Percentiles rank a stretch among this genome's conserved stretches.
phyloP scores from a whole-genome alignment of 2,329 filamentous ascomycete genomes.

The Apiospora saccharicola region DNA sequence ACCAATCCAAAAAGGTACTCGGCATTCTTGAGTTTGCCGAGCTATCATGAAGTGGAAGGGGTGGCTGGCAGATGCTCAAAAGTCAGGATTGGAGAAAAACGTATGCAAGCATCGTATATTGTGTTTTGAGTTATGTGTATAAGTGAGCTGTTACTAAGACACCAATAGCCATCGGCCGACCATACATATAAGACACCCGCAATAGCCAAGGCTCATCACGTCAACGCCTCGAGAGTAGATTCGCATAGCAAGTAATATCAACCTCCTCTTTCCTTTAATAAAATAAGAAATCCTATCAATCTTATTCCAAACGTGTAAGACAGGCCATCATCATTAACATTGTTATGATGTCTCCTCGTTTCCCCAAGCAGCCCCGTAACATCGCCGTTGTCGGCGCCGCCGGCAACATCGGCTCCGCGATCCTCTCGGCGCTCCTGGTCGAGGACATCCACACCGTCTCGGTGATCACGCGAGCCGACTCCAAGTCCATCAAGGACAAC shows the following conservation, averaged over 20 bases:
- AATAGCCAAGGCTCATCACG: not conserved
- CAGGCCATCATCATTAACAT: too few species aligned
- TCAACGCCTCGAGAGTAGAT: not conserved
- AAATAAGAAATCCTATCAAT: not conserved
- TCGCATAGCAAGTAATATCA: not conserved
- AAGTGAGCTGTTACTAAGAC: not conserved
- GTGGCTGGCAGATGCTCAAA: not conserved
- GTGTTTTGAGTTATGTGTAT: not conserved
- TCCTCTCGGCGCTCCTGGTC: conserved; percentile 40
- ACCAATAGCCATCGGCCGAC: too few species aligned
- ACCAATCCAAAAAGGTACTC: conserved; percentile 1
- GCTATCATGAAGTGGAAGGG: not conserved
- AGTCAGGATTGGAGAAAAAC: not conserved
- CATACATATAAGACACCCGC: not conserved
- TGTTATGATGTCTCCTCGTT: conserved; percentile 27
- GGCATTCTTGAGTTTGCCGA: conserved; percentile 1
- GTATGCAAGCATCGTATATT: not conserved
- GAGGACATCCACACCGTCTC: conserved; percentile 39
- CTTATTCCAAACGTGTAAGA: not conserved
- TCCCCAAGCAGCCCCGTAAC: conserved; percentile 31
- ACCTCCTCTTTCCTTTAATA: not conserved
- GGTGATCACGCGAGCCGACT: conserved; percentile 42
- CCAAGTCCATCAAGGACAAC: conserved; percentile 33
- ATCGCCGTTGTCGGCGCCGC: conserved; percentile 37
- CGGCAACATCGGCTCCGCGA: conserved; percentile 40